Evolutionary conservation across 768 basidiomycete species (phyloP), one percentile per base, ranked within the genome.

Genomic region (Lactifluus echinatus): DNA sequence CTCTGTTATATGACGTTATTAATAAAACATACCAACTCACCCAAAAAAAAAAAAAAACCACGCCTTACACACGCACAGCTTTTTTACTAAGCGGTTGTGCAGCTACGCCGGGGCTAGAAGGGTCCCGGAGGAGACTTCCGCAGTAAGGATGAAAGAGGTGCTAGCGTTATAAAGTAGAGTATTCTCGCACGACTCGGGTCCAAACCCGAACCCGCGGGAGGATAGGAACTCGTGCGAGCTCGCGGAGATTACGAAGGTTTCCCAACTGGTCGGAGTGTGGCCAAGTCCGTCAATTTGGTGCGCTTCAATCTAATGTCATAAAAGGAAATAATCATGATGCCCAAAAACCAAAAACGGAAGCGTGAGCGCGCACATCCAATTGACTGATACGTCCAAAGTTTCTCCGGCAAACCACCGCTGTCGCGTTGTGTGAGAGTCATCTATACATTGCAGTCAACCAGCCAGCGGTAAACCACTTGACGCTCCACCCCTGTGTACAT

Each of bases 161-260:
- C n/a, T n/a, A n/a, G n/a, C n/a, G n/a, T n/a, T n/a, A n/a, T n/a
- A n/a, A n/a, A n/a, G n/a, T n/a, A n/a, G n/a, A n/a, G n/a, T n/a
- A n/a, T n/a, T n/a, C n/a, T n/a, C n/a, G n/a, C n/a, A n/a, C n/a
- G n/a, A n/a, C n/a, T n/a, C n/a, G n/a, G n/a, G n/a, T n/a, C n/a
- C n/a, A n/a, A n/a, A n/a, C n/a, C n/a, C n/a, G n/a, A n/a, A 31
- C 36, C 53, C 58, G 58, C 58, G 58, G 58, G 50, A n/a, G 28
- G 48, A 40, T 37, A 29, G 33, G 48, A 21, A 11, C 28, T 34
- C 21, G 50, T 45, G 57, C 58, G 53, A 50, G 56, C 53, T 55
- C 58, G 58, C 58, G 53, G 58, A 59, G 58, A 59, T 59, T 59
- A 59, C 58, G 58, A 59, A 54, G 5, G 17, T n/a, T 14, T 50